Evolutionary conservation across 2,329 filamentous ascomycete species (phyloP).

Genomic region (Neonectria coccinea): DNA sequence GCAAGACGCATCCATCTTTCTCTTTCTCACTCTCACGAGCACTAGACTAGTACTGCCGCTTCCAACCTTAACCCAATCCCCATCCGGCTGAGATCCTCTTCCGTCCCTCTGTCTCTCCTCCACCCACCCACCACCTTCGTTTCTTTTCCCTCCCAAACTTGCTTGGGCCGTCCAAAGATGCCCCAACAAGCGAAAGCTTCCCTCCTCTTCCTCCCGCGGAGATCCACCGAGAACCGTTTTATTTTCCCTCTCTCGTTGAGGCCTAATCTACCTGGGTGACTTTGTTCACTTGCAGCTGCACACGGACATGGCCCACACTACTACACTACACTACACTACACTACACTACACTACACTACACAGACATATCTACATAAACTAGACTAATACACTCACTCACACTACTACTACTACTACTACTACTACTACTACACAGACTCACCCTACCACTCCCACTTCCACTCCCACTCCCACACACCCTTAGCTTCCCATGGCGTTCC

Average conservation of each 20-base stretch:
- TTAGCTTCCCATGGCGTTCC: background rate
- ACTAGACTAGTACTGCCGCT: background rate
- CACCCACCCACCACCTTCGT: too few relatives aligned
- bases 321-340: too few relatives aligned
- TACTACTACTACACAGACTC: too few relatives aligned
- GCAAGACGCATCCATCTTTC: background rate
- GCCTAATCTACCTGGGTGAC: too few relatives aligned
- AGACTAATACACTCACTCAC: too few relatives aligned
- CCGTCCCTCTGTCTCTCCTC: background rate
- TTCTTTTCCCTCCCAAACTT: background rate
- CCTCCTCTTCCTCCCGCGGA: background rate
- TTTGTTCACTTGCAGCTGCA: background rate
- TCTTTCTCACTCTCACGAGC: background rate
- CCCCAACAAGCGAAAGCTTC: background rate
- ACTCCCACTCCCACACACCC: background rate
- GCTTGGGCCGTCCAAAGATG: background rate
- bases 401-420: too few relatives aligned
- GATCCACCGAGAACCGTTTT: background rate
- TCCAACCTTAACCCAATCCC: conserved; percentile 1
- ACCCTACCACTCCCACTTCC: background rate
- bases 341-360: too few relatives aligned
- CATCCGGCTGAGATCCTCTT: background rate
- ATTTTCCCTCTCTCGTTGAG: too few relatives aligned
- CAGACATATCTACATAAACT: too few relatives aligned
- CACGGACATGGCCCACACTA: too few relatives aligned